Evolutionary conservation across 1,139 yeast species (phyloP).

Genomic region (Pichia sp.): DNA sequence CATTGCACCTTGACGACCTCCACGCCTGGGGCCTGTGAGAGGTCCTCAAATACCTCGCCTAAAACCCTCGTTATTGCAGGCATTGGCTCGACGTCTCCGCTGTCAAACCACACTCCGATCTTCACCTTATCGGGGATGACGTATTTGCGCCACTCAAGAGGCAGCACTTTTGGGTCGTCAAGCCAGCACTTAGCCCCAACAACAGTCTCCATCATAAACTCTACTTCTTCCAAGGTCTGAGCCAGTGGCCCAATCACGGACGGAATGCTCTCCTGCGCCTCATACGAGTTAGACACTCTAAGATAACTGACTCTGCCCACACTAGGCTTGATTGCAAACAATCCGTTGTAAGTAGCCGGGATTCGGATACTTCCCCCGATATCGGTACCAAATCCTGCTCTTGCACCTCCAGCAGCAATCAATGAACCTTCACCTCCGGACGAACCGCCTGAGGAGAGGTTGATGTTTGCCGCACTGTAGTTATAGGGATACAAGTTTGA

Average conservation of each 20-base stretch:
- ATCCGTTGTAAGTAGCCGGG: conserved; percentile 53
- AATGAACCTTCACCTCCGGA: conserved; percentile 63
- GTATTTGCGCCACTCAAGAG: conserved; percentile 47
- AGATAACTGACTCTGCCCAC: conserved; percentile 46
- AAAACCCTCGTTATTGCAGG: conserved; percentile 50
- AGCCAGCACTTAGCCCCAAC: conserved; percentile 55
- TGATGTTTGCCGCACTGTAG: conserved; percentile 42
- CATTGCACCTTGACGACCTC: conserved; percentile 45
- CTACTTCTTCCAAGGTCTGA: conserved; percentile 57
- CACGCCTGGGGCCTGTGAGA: conserved; percentile 34
- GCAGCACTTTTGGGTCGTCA: conserved; percentile 44
- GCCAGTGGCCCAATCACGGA: conserved; percentile 58
- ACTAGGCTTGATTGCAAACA: conserved; percentile 52
- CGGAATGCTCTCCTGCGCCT: conserved; percentile 52
- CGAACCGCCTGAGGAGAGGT: conserved; percentile 51
- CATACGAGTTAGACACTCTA: conserved; percentile 49
- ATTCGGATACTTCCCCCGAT: conserved; percentile 60
- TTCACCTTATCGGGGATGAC: conserved; percentile 24
- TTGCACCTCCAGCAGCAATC: conserved; percentile 46
- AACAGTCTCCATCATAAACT: conserved; percentile 52
- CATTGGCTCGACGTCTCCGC: conserved; percentile 36
- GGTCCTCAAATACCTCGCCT: conserved; percentile 30
- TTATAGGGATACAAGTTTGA: conserved; percentile 48
- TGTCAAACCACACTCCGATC: conserved; percentile 34
- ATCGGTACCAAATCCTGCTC: conserved; percentile 58